These are phyloP conservation scores for Mycena filopes DNA, from an alignment of 768 basidiomycete genomes.

Conservation along the genomic window DNA sequence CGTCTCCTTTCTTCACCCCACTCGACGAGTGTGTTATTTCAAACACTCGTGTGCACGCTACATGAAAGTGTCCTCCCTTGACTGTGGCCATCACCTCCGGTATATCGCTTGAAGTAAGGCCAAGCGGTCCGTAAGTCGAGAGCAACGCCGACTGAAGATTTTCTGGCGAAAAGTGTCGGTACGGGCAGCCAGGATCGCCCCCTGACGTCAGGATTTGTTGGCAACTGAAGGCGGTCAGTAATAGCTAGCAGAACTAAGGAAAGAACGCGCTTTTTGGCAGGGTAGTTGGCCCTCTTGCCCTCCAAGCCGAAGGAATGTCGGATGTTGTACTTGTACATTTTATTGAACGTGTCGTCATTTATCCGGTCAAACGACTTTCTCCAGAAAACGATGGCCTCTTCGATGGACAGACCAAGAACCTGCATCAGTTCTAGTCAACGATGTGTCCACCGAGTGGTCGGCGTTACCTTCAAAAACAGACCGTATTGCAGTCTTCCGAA, in stretches of 20 bases:
- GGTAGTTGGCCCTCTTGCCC: constrained; percentile 94
- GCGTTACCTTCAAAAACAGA: constrained; percentile 89
- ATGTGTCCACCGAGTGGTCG: neutral
- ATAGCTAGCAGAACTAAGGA: neutral
- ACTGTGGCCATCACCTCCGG: constrained; percentile 86
- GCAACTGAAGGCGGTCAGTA: constrained; percentile 65
- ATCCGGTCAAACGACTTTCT: constrained; percentile 83
- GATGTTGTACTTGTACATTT: constrained; percentile 97
- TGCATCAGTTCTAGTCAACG: constrained; percentile 42
- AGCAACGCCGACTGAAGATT: constrained; percentile 84
- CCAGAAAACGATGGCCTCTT: constrained; percentile 96
- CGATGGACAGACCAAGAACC: constrained; percentile 93
- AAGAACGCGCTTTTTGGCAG: constrained; percentile 80
- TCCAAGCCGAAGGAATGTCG: constrained; percentile 95
- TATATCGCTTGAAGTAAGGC: constrained; percentile 74
- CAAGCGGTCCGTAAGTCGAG: constrained; percentile 70
- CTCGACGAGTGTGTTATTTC: constrained; percentile 85
- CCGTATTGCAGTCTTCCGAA: constrained; percentile 92
- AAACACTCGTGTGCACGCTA: constrained; percentile 97
- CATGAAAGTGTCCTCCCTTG: constrained; percentile 86
- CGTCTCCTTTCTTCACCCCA: constrained; percentile 90
- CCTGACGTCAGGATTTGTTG: constrained; percentile 82
- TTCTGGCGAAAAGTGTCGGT: constrained; percentile 86
- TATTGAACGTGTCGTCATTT: constrained; percentile 96
- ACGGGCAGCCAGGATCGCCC: constrained; percentile 92